phyloP scores from a whole-genome alignment of 176 grass and related monocot species.

The Bolboschoenus planiculmis region DNA sequence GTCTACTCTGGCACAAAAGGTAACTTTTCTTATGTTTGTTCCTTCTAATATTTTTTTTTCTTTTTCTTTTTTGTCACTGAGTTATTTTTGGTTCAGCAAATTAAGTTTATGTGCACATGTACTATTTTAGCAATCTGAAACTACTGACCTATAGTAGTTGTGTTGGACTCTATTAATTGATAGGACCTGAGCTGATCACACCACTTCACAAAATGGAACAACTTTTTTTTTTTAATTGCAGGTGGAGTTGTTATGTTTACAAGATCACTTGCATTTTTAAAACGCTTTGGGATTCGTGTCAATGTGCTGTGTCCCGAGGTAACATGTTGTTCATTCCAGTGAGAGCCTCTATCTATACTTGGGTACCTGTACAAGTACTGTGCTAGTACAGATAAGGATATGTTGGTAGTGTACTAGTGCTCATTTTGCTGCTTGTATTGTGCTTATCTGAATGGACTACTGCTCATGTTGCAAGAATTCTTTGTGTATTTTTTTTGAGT shows the following conservation, averaged over 20 bases:
- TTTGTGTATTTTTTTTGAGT: background rate
- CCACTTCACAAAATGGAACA: background rate
- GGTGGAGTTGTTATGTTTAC: constrained; percentile 94
- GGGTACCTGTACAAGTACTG: background rate
- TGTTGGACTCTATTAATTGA: background rate
- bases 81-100: background rate
- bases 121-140: background rate
- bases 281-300: constrained; percentile 68
- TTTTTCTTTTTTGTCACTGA: background rate
- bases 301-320: constrained; percentile 97
- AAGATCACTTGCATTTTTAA: constrained; percentile 75
- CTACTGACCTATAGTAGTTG: background rate
- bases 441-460: background rate
- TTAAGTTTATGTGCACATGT: background rate
- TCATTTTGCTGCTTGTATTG: background rate
- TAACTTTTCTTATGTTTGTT: constrained; percentile 5
- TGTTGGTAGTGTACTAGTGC: background rate
- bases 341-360: background rate
- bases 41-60: background rate
- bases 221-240: constrained; percentile 26
- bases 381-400: background rate
- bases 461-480: background rate
- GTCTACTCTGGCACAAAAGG: constrained; percentile 90
- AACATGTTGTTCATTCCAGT: constrained; percentile 5
- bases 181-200: background rate